These are phyloP conservation scores for Conoideocrella luteorostrata DNA, from an alignment of 2,329 filamentous ascomycete species.

Conservation along the genomic window DNA sequence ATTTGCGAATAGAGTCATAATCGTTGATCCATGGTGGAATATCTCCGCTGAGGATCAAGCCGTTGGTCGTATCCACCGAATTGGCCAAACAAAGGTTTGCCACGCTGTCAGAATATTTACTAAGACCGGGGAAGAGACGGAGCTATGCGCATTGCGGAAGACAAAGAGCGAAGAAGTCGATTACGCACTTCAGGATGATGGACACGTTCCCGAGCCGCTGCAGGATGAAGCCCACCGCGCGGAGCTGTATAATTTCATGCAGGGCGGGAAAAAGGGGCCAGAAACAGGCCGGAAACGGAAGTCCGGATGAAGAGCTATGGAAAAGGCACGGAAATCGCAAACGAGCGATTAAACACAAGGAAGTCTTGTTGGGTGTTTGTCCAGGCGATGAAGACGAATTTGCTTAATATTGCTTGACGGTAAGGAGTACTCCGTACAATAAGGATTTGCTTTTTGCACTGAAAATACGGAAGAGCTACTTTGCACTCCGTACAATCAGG, in stretches of 20 bases:
- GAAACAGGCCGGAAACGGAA: too few species aligned
- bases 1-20: constrained; percentile 45
- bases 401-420: too few species aligned
- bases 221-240: neutral
- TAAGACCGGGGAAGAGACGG: constrained; percentile 50
- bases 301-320: too few species aligned
- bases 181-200: constrained; percentile 23
- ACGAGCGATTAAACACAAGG: too few species aligned
- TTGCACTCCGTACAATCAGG: too few species aligned
- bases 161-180: constrained; percentile 44
- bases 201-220: constrained; percentile 5
- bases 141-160: constrained; percentile 48
- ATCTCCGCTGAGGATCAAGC: constrained; percentile 55
- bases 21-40: constrained; percentile 58
- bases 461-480: too few species aligned
- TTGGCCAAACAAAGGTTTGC: constrained; percentile 56
- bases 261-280: neutral
- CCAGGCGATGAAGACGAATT: too few species aligned
- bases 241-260: neutral
- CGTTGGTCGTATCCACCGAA: constrained; percentile 52
- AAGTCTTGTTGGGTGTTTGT: too few species aligned
- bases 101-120: constrained; percentile 53
- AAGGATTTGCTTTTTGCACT: too few species aligned
- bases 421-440: too few species aligned
- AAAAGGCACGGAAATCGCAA: too few species aligned